Base-by-base conservation (phyloP, 345 rosid species). In the Melaleuca alternifolia region DNA sequence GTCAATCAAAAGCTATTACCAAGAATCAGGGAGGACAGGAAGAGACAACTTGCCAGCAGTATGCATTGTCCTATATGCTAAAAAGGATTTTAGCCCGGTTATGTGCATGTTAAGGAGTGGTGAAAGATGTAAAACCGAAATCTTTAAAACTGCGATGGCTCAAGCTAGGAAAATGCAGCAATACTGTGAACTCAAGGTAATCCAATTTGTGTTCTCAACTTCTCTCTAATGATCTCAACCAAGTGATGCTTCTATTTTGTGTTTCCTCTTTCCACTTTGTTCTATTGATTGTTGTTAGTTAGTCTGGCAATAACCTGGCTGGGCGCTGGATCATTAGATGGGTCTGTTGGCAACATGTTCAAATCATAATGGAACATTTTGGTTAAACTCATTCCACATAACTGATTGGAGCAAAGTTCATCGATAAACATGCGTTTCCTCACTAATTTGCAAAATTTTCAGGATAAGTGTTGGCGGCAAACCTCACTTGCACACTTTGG, bases 21-120 rank as follows among this genome's bases (percentile, higher is more conserved):
- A 96, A 92, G 99, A 97, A 89, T 95, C 97, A 52, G 98, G 99
- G 83, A 94, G 99, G 89, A 98, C 99, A 50, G 97, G 94, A 57
- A 93, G 99, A 86, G 99, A 97, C 86, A 94, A 92, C 89, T 90
- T 89, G 86, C 94, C 93, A 59, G 92, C 98, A 57, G 91, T 85
- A 54, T 93, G 98, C 91, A 91, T 93, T 90, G 95, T 92, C 86
- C 89, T 96, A 52, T 97, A 93, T 91, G 98, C 91, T 92, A 96
- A 95, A 93, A 97, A 95, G 93, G 99, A 97, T 89, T 97, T 97
- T 89, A 94, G 99, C 88, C 92, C 96, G 87, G 93, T 97, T 14
- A 97, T 97, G 14, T 97, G 97, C 86, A 97, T 96, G 99, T 87
- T 97, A 82, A 92, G 99, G 77, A 91, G 92, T 51, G 98, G 99